phyloP scores from a whole-genome alignment of 169 alveolate genomes.

The Cryptosporidium sp. region DNA sequence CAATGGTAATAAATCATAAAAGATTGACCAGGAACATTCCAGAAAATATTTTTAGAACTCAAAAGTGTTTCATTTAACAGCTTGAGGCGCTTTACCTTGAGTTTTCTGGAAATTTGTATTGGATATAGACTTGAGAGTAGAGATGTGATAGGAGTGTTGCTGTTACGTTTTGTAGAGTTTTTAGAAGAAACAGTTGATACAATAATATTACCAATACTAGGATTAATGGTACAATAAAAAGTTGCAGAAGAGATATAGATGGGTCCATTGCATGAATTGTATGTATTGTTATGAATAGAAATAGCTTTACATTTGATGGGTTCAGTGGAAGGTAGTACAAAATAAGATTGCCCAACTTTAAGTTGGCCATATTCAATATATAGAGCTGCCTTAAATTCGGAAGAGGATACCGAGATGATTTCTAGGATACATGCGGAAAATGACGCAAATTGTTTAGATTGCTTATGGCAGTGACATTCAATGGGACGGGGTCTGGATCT shows the following conservation, averaged over 20 bases:
- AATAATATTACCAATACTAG: conserved; percentile 24
- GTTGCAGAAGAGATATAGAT: conserved; percentile 34
- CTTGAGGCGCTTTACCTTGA: conserved; percentile 9
- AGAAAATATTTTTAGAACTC: conserved; percentile 7
- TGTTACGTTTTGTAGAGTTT: neutral
- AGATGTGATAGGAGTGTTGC: neutral
- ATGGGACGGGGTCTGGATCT: neutral
- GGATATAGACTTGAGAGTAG: conserved; percentile 6
- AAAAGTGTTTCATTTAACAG: neutral
- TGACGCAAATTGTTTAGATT: neutral
- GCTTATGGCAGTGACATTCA: conserved; percentile 6
- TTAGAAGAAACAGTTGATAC: neutral
- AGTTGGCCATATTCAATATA: conserved; percentile 37
- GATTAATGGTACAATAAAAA: conserved; percentile 8
- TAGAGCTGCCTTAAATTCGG: conserved; percentile 30
- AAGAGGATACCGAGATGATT: conserved; percentile 16
- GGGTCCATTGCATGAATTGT: conserved; percentile 29
- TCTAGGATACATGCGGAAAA: conserved; percentile 42
- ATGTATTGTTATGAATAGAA: neutral
- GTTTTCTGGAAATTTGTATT: conserved; percentile 3
- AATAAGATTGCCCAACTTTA: conserved; percentile 25
- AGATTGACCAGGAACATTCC: conserved; percentile 72
- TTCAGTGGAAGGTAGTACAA: conserved; percentile 10
- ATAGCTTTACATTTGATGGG: conserved; percentile 32
- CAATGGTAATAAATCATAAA: conserved; percentile 51